Percentiles rank a stretch among this genome's conserved stretches.
phyloP scores from a whole-genome alignment of 345 rosid genomes.

The Pugionium cornutum region DNA sequence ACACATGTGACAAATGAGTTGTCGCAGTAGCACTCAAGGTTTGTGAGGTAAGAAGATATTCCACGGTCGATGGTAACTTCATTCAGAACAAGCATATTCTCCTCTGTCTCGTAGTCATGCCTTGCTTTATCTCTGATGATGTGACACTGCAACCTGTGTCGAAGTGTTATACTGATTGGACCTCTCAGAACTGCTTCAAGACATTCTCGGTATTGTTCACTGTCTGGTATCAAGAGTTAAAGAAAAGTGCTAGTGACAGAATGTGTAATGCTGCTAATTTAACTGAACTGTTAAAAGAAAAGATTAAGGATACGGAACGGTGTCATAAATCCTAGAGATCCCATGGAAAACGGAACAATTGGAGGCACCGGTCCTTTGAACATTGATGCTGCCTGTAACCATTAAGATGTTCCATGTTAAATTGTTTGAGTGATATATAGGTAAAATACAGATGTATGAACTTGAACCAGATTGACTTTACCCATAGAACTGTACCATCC shows the following conservation, averaged over 20 bases:
- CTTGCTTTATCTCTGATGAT: conserved; percentile 81
- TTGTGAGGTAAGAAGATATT: conserved; percentile 88
- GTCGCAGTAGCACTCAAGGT: conserved; percentile 97
- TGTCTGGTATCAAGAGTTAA: conserved; percentile 50
- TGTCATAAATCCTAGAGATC: conserved; percentile 99
- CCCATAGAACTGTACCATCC: conserved; percentile 99
- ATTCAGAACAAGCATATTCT: conserved; percentile 75
- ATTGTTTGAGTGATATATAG: neutral
- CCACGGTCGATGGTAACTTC: conserved; percentile 99
- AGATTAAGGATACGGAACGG: conserved; percentile 87
- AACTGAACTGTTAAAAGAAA: neutral
- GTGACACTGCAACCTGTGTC: conserved; percentile 83
- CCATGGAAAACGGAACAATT: conserved; percentile 88
- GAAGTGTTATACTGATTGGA: conserved; percentile 88
- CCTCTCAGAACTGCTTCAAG: conserved; percentile 79
- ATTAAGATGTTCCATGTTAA: conserved; percentile 25
- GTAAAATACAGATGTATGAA: neutral
- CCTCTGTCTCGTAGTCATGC: conserved; percentile 74
- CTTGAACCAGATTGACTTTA: conserved; percentile 40
- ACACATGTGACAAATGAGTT: conserved; percentile 91
- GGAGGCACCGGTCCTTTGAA: conserved; percentile 99
- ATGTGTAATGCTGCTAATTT: conserved; percentile 6
- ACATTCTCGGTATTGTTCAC: conserved; percentile 79
- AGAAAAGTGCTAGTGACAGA: conserved; percentile 16
- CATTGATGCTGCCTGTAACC: conserved; percentile 91